These are phyloP conservation scores for Chamaecrista fasciculata DNA, from an alignment of 306 rosid genomes.

Conservation along the genomic window DNA sequence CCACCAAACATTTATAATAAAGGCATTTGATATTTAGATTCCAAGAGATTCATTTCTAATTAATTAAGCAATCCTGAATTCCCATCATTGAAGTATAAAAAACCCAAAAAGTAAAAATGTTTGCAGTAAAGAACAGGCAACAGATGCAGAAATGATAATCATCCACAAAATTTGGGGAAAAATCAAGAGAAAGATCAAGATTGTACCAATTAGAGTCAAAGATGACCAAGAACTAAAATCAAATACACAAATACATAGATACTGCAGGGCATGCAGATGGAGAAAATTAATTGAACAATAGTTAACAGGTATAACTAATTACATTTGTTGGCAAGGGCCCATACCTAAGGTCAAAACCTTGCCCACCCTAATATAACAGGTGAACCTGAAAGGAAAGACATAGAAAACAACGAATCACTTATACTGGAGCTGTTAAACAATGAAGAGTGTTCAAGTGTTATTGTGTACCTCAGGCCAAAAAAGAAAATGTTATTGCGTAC, in stretches of 20 bases:
- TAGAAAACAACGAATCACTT: slow-evolving; percentile 23
- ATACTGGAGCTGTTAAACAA: slow-evolving; percentile 15
- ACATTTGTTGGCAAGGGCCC: slow-evolving; percentile 15
- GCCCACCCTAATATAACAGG: slow-evolving; percentile 26
- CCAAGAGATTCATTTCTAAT: slow-evolving; percentile 7
- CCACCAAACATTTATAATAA: slow-evolving; percentile 10
- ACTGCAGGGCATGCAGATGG: slow-evolving; percentile 24
- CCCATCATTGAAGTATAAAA: background rate
- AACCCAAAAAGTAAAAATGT: background rate
- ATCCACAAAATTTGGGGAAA: background rate
- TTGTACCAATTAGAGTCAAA: slow-evolving; percentile 12
- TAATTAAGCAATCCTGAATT: slow-evolving; percentile 15
- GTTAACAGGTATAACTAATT: slow-evolving; percentile 9
- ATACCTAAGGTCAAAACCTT: slow-evolving; percentile 38
- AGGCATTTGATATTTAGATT: slow-evolving; percentile 2
- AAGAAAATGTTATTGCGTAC: slow-evolving; percentile 41
- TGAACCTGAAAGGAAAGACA: slow-evolving; percentile 12
- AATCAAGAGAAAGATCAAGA: background rate
- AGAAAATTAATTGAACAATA: slow-evolving; percentile 19
- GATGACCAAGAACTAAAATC: slow-evolving; percentile 10
- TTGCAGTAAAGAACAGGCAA: background rate
- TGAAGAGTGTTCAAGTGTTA: slow-evolving; percentile 20
- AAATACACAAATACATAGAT: slow-evolving; percentile 2
- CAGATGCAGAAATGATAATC: background rate
- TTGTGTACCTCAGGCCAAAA: slow-evolving; percentile 49